A percentile compares a stretch with the other conserved stretches of the same genome.
Conservation (phyloP, 2,329 filamentous ascomycete genomes). For the Apiospora aurea region DNA sequence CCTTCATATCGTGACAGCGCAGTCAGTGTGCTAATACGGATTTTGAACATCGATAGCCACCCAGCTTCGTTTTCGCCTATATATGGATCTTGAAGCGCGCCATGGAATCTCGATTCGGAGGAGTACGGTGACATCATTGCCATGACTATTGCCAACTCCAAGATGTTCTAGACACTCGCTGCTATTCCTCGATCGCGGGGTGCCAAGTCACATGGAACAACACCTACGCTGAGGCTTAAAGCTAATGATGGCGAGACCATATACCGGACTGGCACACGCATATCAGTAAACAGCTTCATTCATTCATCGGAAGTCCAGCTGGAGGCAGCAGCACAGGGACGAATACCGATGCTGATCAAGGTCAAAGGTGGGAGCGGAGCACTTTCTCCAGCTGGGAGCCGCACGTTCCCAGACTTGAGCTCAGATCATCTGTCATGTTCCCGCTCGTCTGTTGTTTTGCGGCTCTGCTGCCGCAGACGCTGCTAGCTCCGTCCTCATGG, state of each 20-base stretch:
- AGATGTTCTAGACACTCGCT: not conserved
- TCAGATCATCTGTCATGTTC: conserved; percentile 1
- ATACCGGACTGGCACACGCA: not conserved
- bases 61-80: not conserved
- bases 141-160: not conserved
- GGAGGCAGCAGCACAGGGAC: not conserved
- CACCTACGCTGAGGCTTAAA: not conserved
- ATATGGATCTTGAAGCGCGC: not conserved
- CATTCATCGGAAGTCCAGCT: not conserved
- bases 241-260: not conserved
- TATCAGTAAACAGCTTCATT: not conserved
- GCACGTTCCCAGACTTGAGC: not conserved
- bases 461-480: not conserved
- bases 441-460: not conserved
- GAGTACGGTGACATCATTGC: not conserved
- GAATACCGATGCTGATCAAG: not conserved
- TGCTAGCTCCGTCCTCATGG: not conserved
- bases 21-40: not conserved
- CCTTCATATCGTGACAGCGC: not conserved
- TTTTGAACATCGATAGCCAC: not conserved
- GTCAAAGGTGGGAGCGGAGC: not conserved
- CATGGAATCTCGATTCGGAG: not conserved
- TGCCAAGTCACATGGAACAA: not conserved
- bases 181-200: not conserved
- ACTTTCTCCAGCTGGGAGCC: not conserved